A percentile compares a stretch with the other conserved stretches of the same genome.
Evolutionary conservation across 345 rosid species (phyloP).

Genomic region (Excoecaria agallocha): DNA sequence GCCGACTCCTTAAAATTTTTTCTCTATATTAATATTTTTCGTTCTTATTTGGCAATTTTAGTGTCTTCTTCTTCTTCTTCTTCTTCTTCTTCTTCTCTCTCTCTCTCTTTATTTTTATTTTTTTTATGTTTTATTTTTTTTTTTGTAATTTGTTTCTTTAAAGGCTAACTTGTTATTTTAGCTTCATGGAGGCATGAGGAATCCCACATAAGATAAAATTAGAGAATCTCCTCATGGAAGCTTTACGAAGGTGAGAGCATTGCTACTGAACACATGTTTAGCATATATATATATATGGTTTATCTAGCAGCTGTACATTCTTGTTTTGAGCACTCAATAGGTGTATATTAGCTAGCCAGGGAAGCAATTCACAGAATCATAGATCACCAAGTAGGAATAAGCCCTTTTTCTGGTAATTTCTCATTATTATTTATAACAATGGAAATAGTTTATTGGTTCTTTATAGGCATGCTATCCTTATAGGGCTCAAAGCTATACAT

Average conservation of each 20-base stretch:
- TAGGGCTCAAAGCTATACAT: slow-evolving; percentile 24
- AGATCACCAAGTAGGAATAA: slow-evolving; percentile 27
- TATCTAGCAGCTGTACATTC: slow-evolving; percentile 37
- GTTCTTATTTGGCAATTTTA: no score
- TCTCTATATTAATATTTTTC: no score
- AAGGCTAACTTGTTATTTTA: slow-evolving; percentile 12
- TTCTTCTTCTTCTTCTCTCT: no score
- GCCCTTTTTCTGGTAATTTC: background rate
- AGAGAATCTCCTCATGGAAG: slow-evolving; percentile 52
- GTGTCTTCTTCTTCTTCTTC: no score
- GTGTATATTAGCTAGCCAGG: slow-evolving; percentile 30
- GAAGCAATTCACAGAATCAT: slow-evolving; percentile 22
- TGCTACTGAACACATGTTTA: slow-evolving; percentile 23
- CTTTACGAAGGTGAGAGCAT: slow-evolving; percentile 42
- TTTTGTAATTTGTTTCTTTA: no score
- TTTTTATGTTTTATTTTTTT: no score
- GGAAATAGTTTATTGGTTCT: background rate
- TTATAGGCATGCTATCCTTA: background rate
- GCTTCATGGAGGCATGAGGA: slow-evolving; percentile 60
- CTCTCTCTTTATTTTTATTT: no score
- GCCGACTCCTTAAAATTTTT: no score
- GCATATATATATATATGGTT: slow-evolving; percentile 32
- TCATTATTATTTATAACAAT: background rate
- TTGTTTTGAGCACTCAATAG: slow-evolving; percentile 35
- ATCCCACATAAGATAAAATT: slow-evolving; percentile 48